Percentiles rank a stretch among this genome's conserved stretches.
These are phyloP conservation scores for Murraya koenigii DNA, from an alignment of 345 rosid species.

Conservation along the genomic window DNA sequence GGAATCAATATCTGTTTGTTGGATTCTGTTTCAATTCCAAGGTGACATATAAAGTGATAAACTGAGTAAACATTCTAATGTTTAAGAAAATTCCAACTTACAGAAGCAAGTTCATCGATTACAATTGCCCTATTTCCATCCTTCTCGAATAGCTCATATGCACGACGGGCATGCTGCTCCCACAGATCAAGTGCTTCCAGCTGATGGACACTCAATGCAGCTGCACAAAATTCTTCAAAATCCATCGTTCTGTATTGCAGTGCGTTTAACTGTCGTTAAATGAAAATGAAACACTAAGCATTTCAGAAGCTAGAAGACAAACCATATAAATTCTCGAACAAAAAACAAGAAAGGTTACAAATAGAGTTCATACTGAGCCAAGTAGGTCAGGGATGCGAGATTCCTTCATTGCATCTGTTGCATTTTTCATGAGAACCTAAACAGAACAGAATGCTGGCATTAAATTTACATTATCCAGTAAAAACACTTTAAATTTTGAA, in stretches of 20 bases:
- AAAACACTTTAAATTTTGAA: neutral
- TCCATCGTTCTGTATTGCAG: slow-evolving; percentile 90
- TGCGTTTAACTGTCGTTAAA: slow-evolving; percentile 60
- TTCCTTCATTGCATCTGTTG: slow-evolving; percentile 91
- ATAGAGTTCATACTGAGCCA: slow-evolving; percentile 44
- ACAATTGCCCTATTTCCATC: slow-evolving; percentile 87
- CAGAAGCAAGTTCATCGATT: slow-evolving; percentile 93
- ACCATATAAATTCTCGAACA: slow-evolving; percentile 4
- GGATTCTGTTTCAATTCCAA: neutral
- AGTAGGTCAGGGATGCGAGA: slow-evolving; percentile 74
- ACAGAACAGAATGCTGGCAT: slow-evolving; percentile 14
- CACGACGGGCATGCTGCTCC: slow-evolving; percentile 82
- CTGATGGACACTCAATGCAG: slow-evolving; percentile 89
- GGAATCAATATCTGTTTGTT: neutral
- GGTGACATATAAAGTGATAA: neutral
- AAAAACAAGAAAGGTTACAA: slow-evolving; percentile 10
- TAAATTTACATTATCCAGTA: slow-evolving; percentile 1
- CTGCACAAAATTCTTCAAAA: slow-evolving; percentile 97
- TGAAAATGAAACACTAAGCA: slow-evolving; percentile 15
- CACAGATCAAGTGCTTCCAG: slow-evolving; percentile 80
- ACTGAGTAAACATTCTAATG: neutral
- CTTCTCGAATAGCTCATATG: slow-evolving; percentile 86
- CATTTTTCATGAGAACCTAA: slow-evolving; percentile 76
- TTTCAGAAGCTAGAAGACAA: slow-evolving; percentile 11
- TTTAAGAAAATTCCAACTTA: slow-evolving; percentile 32